A percentile compares a stretch with the other conserved stretches of the same genome.
Evolutionary conservation across 2,329 filamentous ascomycete species (phyloP).

Genomic region (Alternaria burnsii): DNA sequence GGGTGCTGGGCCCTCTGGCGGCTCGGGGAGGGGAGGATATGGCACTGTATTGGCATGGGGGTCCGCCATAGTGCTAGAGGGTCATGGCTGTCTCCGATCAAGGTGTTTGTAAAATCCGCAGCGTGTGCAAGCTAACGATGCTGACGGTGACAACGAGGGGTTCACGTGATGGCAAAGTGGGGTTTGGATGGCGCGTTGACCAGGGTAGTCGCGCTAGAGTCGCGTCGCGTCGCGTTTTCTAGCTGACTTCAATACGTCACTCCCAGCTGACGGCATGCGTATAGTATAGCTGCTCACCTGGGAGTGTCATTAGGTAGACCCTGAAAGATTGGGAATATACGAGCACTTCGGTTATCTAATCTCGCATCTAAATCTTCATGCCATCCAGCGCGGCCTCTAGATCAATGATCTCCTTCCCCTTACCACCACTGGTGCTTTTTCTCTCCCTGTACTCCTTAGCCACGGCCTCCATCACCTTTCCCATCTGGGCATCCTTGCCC

Average conservation of each 20-base stretch:
- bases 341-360: neutral
- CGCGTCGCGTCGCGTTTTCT: neutral
- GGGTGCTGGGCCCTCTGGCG: neutral
- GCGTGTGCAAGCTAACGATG: neutral
- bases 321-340: neutral
- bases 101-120: neutral
- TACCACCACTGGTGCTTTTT: slow-evolving; percentile 41
- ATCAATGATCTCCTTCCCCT: slow-evolving; percentile 15
- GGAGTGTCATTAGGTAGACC: neutral
- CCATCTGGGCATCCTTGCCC: slow-evolving; percentile 59
- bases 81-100: neutral
- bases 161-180: neutral
- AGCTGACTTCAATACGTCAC: neutral
- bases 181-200: neutral
- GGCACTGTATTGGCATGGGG: neutral
- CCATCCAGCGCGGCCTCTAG: slow-evolving; percentile 35
- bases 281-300: neutral
- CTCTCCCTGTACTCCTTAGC: slow-evolving; percentile 68
- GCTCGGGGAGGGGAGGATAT: slow-evolving; percentile 2
- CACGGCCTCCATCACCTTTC: slow-evolving; percentile 74
- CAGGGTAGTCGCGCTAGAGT: neutral
- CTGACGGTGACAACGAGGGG: neutral
- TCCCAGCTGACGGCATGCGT: neutral
- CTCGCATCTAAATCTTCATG: slow-evolving; percentile 28
- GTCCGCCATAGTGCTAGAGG: neutral